A percentile compares a stretch with the other conserved stretches of the same genome.
Evolutionary conservation across 2,329 filamentous ascomycete genomes (phyloP).

Genomic region (Aschersonia sp.): DNA sequence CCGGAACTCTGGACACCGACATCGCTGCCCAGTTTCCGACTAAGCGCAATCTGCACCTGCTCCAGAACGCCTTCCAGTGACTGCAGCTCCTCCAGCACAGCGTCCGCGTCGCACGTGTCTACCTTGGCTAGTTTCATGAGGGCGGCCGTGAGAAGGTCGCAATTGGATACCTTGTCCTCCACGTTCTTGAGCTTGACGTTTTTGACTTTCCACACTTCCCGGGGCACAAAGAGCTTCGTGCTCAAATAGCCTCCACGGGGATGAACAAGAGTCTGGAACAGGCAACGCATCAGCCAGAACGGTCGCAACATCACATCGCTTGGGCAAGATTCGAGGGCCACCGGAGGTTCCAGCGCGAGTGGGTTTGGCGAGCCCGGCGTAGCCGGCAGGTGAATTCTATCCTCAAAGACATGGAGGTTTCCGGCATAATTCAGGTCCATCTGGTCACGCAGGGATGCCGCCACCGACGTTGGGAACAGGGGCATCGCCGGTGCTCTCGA

Average conservation of each 20-base stretch:
- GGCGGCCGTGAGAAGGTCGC: conserved; percentile 80
- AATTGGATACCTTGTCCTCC: conserved; percentile 88
- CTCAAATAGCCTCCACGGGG: conserved; percentile 86
- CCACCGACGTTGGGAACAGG: conserved; percentile 52
- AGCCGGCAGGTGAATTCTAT: conserved; percentile 56
- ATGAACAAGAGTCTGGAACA: conserved; percentile 86
- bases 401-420: conserved; percentile 73
- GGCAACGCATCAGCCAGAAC: conserved; percentile 92
- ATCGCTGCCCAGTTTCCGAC: conserved; percentile 82
- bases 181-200: conserved; percentile 83
- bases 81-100: conserved; percentile 89
- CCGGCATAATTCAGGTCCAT: conserved; percentile 44
- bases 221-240: conserved; percentile 79
- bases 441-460: conserved; percentile 45
- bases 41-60: conserved; percentile 61
- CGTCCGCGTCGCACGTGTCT: conserved; percentile 82
- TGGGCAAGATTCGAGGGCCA: conserved; percentile 80
- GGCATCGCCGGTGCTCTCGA: conserved; percentile 38
- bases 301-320: conserved; percentile 80
- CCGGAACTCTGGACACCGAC: conserved; percentile 68
- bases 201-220: conserved; percentile 87
- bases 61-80: conserved; percentile 73
- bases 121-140: conserved; percentile 71
- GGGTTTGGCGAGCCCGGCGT: conserved; percentile 52
- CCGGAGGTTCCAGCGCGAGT: conserved; percentile 49